Conservation (phyloP, 257 asterid species). For the Gentiana macrophylla region DNA sequence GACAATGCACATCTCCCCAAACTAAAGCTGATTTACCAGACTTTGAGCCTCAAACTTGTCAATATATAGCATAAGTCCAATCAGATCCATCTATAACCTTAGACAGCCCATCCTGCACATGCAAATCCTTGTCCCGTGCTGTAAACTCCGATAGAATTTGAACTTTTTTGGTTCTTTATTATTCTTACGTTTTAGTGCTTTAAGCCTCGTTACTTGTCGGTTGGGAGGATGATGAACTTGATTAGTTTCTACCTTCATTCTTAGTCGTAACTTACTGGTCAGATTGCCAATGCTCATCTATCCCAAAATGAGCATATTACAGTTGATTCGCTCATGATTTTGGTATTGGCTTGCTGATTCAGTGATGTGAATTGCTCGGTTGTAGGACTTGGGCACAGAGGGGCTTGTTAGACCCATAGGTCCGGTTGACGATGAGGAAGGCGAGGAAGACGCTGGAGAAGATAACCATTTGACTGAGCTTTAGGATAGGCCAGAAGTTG, state of each 20-base stretch:
- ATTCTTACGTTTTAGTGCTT: no score
- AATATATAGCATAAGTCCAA: conserved; percentile 82
- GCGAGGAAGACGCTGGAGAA: background rate
- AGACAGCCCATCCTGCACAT: conserved; percentile 60
- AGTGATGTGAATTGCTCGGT: no score
- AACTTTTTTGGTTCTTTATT: no score
- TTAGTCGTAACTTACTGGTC: no score
- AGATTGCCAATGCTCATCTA: no score
- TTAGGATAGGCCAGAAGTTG: no score
- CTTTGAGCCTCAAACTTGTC: conserved; percentile 87
- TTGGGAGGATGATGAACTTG: no score
- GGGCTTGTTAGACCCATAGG: conserved; percentile 69
- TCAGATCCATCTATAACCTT: conserved; percentile 70
- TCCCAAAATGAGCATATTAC: no score
- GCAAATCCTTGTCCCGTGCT: conserved; percentile 52
- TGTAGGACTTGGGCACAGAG: conserved; percentile 81
- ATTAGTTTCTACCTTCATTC: no score
- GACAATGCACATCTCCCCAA: conserved; percentile 93
- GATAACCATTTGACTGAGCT: no score
- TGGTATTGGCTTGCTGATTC: conserved; percentile 3
- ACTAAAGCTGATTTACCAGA: conserved; percentile 88
- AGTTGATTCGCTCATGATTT: no score
- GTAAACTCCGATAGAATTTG: conserved; percentile 67
- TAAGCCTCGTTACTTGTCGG: no score
- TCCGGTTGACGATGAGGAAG: conserved; percentile 71